Percentiles rank a stretch among this genome's conserved stretches.
phyloP scores from a whole-genome alignment of 192 early-diverging fungal species.

The Coemansia sp. region DNA sequence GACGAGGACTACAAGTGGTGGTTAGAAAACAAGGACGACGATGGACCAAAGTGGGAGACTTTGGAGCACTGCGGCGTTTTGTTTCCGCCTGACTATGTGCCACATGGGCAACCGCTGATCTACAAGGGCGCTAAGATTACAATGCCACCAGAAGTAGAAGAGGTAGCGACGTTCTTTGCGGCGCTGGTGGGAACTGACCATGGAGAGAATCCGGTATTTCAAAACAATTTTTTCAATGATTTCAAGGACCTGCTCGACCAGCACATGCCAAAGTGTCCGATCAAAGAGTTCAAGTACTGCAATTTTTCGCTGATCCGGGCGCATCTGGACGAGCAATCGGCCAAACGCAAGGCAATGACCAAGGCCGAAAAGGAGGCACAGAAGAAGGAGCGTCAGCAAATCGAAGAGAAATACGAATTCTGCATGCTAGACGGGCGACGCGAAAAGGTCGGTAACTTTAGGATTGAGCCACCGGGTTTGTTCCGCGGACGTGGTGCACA shows the following conservation, averaged over 20 bases:
- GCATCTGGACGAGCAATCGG: slow-evolving; percentile 71
- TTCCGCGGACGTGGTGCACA: slow-evolving; percentile 98
- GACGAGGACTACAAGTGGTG: slow-evolving; percentile 75
- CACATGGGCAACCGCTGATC: slow-evolving; percentile 84
- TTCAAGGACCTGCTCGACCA: slow-evolving; percentile 68
- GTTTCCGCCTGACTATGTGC: slow-evolving; percentile 89
- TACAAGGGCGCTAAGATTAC: slow-evolving; percentile 73
- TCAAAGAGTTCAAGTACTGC: slow-evolving; percentile 79
- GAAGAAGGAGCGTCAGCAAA: slow-evolving; percentile 66
- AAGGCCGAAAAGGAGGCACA: slow-evolving; percentile 85
- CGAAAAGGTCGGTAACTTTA: slow-evolving; percentile 96
- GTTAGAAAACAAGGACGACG: slow-evolving; percentile 64
- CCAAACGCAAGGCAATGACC: slow-evolving; percentile 78
- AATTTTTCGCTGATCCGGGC: slow-evolving; percentile 87
- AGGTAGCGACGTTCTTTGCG: slow-evolving; percentile 95
- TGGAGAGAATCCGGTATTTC: slow-evolving; percentile 79
- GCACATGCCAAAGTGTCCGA: slow-evolving; percentile 64
- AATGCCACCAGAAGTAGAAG: slow-evolving; percentile 80
- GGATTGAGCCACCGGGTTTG: slow-evolving; percentile 94
- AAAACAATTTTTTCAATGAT: slow-evolving; percentile 91
- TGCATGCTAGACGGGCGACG: slow-evolving; percentile 84
- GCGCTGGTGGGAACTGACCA: slow-evolving; percentile 81
- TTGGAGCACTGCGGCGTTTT: slow-evolving; percentile 84
- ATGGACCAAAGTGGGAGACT: slow-evolving; percentile 78
- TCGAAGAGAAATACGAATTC: slow-evolving; percentile 77